Base-by-base conservation (phyloP, 352 stramenopile genomes). In the Pythium aphanidermatum region DNA sequence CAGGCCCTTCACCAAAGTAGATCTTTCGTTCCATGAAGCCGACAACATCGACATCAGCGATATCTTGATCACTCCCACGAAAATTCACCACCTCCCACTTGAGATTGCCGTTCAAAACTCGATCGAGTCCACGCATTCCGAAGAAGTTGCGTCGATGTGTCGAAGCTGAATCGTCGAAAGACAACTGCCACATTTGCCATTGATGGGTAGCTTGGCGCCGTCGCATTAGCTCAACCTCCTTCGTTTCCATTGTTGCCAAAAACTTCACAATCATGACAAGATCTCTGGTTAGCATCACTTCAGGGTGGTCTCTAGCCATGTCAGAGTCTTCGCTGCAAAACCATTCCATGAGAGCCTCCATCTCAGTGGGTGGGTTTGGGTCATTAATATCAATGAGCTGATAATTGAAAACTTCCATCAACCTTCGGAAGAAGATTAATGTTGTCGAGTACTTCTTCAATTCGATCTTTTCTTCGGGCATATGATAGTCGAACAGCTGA, bases 291-390 rank as follows among this genome's bases (percentile, higher is more conserved):
- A 95, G 53, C 0, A 56, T 66, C 17, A 94, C 81, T 56, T 96
- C 85, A 0, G 78, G 70, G 36, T 95, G 84, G 4, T 95, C 76
- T 23, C 69, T 62, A 17, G 82, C 74, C 68, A 95, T 86, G 1
- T 80, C 70, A 0, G 82, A 86, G 12, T 72, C 68, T 10, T 86
- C 77, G 14, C 74, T 77, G 31, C 69, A 86, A 48, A 96, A 91
- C 83, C 85, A 96, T 41, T 95, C 85, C 62, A 96, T 88, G 24
- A 96, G 51, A 16, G 85, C 81, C 55, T 96, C 85, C 81, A 96
- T 96, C 58, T 96, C 85, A 14, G 76, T 91, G 21, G 79, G 83
- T 16, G 85, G 83, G 9, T 82, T 87, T 19, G 80, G 56, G 39
- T 92, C 77, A 31, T 89, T 70, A 4, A 70, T 52, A 26, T 92